Evolutionary conservation across 441 rosid genomes (phyloP), one percentile per base, ranked within the genome.

Genomic region (Daphne laureola): DNA sequence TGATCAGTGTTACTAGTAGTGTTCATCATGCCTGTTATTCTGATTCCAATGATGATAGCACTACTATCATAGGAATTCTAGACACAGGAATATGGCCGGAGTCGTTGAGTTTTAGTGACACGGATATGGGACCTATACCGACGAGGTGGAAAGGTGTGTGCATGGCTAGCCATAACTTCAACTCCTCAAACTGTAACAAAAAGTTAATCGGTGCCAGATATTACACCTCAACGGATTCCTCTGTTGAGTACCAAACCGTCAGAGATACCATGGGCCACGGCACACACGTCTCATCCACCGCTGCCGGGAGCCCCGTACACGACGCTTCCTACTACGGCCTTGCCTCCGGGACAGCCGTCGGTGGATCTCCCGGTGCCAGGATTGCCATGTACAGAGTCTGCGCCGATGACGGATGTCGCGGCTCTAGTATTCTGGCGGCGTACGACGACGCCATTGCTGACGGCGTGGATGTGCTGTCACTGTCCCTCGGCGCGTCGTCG

Each of bases 41-140:
- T n/a, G n/a, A n/a, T n/a, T n/a, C n/a, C n/a, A n/a, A n/a, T n/a
- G n/a, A n/a, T n/a, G n/a, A n/a, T n/a, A n/a, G n/a, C n/a, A n/a
- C n/a, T n/a, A n/a, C n/a, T n/a, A 72, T 82, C 26, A 72, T 82
- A 14, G 90, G 90, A 42, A 60, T 79, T 60, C 54, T 82, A 5
- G 90, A 82, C 65, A 69, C 90, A 51, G 84, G 88, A 17, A 78
- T 79, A 47, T 79, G 83, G 83, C 89, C 86, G 15, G 89, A 82
- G 70, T 70, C 86, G 7, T 72, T 67, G 58, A 82, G 89, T 61
- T 82, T 82, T 42, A 54, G 40, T 38, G 86, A 82, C 67, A 67
- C 77, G 46, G 78, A 64, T 50, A 67, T 82, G 73, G 80, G 76
- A 38, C 71, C 71, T 17, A 44, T 82, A 43, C 89, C 89, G 0